Conservation (phyloP, 2,329 filamentous ascomycete genomes). For the Pseudogymnoascus sp. region DNA sequence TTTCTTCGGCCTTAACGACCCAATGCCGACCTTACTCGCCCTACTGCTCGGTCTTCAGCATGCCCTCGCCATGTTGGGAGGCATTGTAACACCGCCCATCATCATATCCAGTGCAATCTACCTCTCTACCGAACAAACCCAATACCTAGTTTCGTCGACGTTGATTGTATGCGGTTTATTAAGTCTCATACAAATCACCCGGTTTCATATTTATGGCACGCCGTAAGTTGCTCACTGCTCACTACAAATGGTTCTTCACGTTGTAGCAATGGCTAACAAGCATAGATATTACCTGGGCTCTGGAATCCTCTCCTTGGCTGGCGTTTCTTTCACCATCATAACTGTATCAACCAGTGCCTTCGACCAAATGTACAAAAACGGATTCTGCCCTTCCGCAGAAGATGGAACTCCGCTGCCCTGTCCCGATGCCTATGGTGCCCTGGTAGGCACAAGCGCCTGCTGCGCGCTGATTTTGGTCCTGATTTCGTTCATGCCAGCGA, state of each 20-base stretch:
- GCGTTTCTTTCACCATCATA: slow-evolving; percentile 61
- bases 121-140: slow-evolving; percentile 44
- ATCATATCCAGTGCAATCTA: slow-evolving; percentile 55
- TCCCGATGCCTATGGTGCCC: slow-evolving; percentile 58
- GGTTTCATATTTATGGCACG: slow-evolving; percentile 55
- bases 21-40: slow-evolving; percentile 60
- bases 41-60: slow-evolving; percentile 64
- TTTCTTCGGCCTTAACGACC: slow-evolving; percentile 63
- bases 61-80: slow-evolving; percentile 58
- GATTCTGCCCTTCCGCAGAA: slow-evolving; percentile 51
- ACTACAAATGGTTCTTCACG: not conserved
- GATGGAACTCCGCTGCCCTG: slow-evolving; percentile 54
- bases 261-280: not conserved
- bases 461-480: slow-evolving; percentile 51
- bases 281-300: slow-evolving; percentile 50
- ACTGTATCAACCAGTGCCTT: slow-evolving; percentile 57
- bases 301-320: slow-evolving; percentile 60
- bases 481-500: slow-evolving; percentile 57
- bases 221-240: slow-evolving; percentile 34
- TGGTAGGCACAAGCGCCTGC: slow-evolving; percentile 48
- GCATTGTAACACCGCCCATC: slow-evolving; percentile 52
- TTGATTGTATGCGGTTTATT: slow-evolving; percentile 61
- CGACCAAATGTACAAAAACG: slow-evolving; percentile 55
- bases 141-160: slow-evolving; percentile 62
- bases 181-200: slow-evolving; percentile 58